A percentile compares a stretch with the other conserved stretches of the same genome.
phyloP scores from a whole-genome alignment of 352 stramenopile genomes.

The Globisporangium takayamanum region DNA sequence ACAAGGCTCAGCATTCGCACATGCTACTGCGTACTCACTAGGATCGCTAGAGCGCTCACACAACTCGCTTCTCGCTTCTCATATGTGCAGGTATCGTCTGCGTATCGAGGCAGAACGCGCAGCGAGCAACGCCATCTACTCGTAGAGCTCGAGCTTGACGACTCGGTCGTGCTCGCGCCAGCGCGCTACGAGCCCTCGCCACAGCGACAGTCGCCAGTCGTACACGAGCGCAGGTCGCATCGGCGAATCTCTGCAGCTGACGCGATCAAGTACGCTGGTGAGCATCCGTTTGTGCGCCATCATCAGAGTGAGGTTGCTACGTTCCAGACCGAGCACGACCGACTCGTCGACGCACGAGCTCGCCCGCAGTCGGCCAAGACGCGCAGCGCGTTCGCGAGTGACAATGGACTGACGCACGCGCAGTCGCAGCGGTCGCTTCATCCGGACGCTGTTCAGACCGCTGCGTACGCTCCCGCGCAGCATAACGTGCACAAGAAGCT shows the following conservation, averaged over 20 bases:
- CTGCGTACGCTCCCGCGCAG: not conserved
- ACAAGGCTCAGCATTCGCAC: not conserved
- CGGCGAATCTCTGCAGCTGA: not conserved
- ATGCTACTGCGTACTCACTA: too few relatives aligned
- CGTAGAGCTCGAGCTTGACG: conserved; percentile 63
- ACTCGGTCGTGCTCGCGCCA: conserved; percentile 23
- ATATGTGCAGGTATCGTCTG: not conserved
- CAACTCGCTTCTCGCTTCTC: not conserved
- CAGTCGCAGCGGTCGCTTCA: not conserved
- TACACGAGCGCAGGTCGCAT: not conserved
- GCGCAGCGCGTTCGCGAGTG: not conserved
- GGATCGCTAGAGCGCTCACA: too few relatives aligned
- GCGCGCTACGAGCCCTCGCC: conserved; percentile 4
- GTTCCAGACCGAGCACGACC: not conserved
- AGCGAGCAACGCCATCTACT: conserved; percentile 37
- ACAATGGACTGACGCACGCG: not conserved
- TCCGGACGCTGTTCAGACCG: not conserved
- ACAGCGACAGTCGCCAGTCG: not conserved
- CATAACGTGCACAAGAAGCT: conserved; percentile 19
- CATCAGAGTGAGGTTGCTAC: not conserved
- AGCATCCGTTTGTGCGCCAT: not conserved
- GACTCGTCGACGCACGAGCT: conserved; percentile 6
- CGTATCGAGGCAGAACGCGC: conserved; percentile 8
- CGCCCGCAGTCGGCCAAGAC: conserved; percentile 9
- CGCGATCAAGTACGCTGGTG: not conserved